Evolutionary conservation across 805 yeast species (phyloP), one percentile per base, ranked within the genome.

Genomic region (Nadsonia fulvescens): DNA sequence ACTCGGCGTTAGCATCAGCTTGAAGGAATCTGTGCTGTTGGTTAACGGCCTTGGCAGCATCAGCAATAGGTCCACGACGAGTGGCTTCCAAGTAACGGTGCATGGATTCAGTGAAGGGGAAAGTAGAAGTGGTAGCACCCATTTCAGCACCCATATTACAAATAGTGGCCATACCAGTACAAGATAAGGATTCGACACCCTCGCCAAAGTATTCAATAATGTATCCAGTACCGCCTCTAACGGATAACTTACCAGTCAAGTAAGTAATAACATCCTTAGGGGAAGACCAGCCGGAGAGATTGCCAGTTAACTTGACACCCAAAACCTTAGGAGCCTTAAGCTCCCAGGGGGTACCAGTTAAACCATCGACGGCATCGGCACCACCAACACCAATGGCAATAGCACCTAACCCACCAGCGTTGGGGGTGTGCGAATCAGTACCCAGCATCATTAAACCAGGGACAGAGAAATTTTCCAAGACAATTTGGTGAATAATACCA

Each of bases 111-210:
- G 75, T 82, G 66, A 71, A 86, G 36, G 98, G 98, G 81, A 89
- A 89, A 31, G 79, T 70, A 13, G 96, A 86, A 22, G 98, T 89
- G 19, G 98, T 89, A 22, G 98, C 98, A 54, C 98, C 98, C 32
- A 89, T 82, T 58, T 89, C 98, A 29, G 98, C 98, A 51, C 98
- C 98, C 98, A 89, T 89, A 56, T 89, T 89, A 66, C 96, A 86
- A 52, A 89, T 86, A 34, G 98, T 89, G 35, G 93, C 98, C 98
- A 89, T 89, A 60, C 98, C 98, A 18, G 98, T 89, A 61, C 93
- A 81, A 13, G 92, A 74, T 44, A 89, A 66, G 29, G 75, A 59
- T 35, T 72, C 61, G 23, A 82, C 92, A 58, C 98, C 98, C 29
- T 72, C 81, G 47, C 98, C 98, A 47, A 79, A 86, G 60, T 89